A percentile compares a stretch with the other conserved stretches of the same genome.
Conservation (phyloP, 2,329 filamentous ascomycete genomes). For the Fusarium anthophilum region DNA sequence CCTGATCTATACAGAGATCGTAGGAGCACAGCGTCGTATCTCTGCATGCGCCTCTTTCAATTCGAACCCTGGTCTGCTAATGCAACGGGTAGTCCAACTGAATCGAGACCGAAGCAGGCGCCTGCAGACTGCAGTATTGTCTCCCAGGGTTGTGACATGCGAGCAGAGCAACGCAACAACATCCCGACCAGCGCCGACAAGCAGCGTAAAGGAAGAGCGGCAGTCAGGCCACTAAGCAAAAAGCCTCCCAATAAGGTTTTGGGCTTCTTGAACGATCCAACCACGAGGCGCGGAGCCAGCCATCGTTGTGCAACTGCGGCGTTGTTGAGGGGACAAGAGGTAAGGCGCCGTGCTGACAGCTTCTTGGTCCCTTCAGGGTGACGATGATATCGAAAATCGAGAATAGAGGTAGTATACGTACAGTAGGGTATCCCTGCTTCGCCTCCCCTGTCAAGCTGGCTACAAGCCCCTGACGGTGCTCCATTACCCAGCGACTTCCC, state of each 20-base stretch:
- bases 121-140: slow-evolving; percentile 27
- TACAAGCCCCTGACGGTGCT: slow-evolving; percentile 12
- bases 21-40: neutral
- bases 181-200: slow-evolving; percentile 1
- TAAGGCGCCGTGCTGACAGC: slow-evolving; percentile 12
- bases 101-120: slow-evolving; percentile 31
- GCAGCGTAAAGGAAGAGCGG: slow-evolving; percentile 5
- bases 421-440: slow-evolving; percentile 2
- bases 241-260: slow-evolving; percentile 1
- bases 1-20: slow-evolving; percentile 19
- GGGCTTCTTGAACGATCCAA: slow-evolving; percentile 2
- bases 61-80: slow-evolving; percentile 9
- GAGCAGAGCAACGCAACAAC: neutral
- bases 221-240: slow-evolving; percentile 14
- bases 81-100: slow-evolving; percentile 31
- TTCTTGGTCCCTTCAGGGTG: slow-evolving; percentile 17
- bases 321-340: slow-evolving; percentile 9
- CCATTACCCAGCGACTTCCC: slow-evolving; percentile 22
- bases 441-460: slow-evolving; percentile 23
- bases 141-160: slow-evolving; percentile 10
- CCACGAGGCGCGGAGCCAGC: slow-evolving; percentile 4
- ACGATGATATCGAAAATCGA: slow-evolving; percentile 22
- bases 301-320: neutral
- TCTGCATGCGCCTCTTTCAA: slow-evolving; percentile 6
- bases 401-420: slow-evolving; percentile 19